Conservation (phyloP, 1,284 basidiomycete species). For the Hymenochaete sp. region DNA sequence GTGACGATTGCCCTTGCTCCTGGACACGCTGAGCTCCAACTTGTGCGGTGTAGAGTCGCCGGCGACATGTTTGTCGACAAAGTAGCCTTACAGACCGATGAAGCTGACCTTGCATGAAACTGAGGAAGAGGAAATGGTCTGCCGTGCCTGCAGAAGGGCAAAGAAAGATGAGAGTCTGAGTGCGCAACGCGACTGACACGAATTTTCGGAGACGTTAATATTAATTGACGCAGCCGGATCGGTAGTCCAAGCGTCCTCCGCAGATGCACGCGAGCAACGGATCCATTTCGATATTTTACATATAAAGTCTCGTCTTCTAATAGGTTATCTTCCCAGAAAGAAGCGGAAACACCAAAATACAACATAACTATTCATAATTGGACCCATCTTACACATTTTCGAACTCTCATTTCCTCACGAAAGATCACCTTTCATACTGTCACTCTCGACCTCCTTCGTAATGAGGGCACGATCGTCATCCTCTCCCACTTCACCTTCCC, state of each 20-base stretch:
- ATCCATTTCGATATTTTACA: too few relatives aligned
- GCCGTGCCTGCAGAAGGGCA: background rate
- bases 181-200: background rate
- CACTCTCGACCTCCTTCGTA: conserved; percentile 16
- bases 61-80: conserved; percentile 13
- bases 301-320: too few relatives aligned
- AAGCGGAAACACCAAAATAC: too few relatives aligned
- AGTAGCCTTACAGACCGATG: conserved; percentile 6
- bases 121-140: too few relatives aligned
- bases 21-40: background rate
- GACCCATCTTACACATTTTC: too few relatives aligned
- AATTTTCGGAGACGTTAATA: background rate
- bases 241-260: too few relatives aligned
- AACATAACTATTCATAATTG: too few relatives aligned
- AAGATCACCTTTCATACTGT: background rate
- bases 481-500: conserved; percentile 58
- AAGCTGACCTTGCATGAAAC: conserved; percentile 13
- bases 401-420: too few relatives aligned
- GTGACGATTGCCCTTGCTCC: background rate
- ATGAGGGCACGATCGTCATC: conserved; percentile 35
- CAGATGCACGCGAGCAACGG: too few relatives aligned
- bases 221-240: background rate
- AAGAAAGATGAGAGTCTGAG: background rate
- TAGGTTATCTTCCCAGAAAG: too few relatives aligned
- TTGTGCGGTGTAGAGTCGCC: conserved; percentile 10